phyloP scores from a whole-genome alignment of 2,329 filamentous ascomycete genomes.

The Curvularia eragrostidis region DNA sequence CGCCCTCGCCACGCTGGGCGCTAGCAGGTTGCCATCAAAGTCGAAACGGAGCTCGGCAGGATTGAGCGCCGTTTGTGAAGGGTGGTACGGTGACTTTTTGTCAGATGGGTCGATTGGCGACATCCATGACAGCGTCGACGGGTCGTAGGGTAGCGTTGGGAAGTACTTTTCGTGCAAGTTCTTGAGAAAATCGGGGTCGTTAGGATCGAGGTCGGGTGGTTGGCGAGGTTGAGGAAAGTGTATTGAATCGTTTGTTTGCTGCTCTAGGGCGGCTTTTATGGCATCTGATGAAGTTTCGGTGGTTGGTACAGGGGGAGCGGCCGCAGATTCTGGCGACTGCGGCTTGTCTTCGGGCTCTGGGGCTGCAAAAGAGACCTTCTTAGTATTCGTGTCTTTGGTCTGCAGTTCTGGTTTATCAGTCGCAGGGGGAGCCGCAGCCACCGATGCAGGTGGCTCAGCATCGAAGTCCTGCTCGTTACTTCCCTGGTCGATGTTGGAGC shows the following conservation, averaged over 20 bases:
- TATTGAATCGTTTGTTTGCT: slow-evolving; percentile 60
- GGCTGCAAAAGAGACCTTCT: slow-evolving; percentile 47
- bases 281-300: not conserved
- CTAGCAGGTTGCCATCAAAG: slow-evolving; percentile 80
- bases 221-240: slow-evolving; percentile 67
- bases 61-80: slow-evolving; percentile 72
- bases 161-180: slow-evolving; percentile 94
- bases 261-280: slow-evolving; percentile 46
- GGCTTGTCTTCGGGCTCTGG: slow-evolving; percentile 20
- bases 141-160: slow-evolving; percentile 83
- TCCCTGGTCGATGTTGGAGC: slow-evolving; percentile 76
- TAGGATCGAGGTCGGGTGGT: slow-evolving; percentile 79
- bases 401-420: slow-evolving; percentile 25
- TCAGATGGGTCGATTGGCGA: slow-evolving; percentile 68
- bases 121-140: slow-evolving; percentile 89
- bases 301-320: slow-evolving; percentile 4
- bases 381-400: slow-evolving; percentile 22
- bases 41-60: slow-evolving; percentile 85
- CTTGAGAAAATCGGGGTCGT: slow-evolving; percentile 80
- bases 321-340: slow-evolving; percentile 7
- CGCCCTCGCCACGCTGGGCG: slow-evolving; percentile 74
- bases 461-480: slow-evolving; percentile 52
- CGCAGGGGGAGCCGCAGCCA: slow-evolving; percentile 1
- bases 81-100: slow-evolving; percentile 79
- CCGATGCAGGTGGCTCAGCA: slow-evolving; percentile 14